phyloP scores from a whole-genome alignment of 176 grass and related monocot genomes.

The Hyparrhenia diplandra region DNA sequence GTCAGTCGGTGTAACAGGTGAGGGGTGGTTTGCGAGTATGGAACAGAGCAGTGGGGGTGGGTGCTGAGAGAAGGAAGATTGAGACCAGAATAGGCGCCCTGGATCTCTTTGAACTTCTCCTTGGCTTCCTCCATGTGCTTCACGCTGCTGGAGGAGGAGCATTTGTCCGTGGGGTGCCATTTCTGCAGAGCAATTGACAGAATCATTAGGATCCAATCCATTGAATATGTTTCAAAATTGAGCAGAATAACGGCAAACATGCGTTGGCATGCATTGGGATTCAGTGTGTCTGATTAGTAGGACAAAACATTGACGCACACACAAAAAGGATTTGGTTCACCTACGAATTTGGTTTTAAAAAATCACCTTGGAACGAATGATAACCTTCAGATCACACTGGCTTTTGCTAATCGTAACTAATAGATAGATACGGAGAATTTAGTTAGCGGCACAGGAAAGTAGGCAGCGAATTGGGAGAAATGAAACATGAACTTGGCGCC shows the following conservation, averaged over 20 bases:
- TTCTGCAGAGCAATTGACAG: slow-evolving; percentile 42
- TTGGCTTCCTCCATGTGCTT: slow-evolving; percentile 73
- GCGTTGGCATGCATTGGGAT: not conserved
- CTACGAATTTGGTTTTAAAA: not conserved
- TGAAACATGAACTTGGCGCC: slow-evolving; percentile 26
- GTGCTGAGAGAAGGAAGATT: slow-evolving; percentile 6
- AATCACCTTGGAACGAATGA: not conserved
- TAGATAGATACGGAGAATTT: not conserved
- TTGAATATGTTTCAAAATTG: not conserved
- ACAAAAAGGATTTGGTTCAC: too few relatives aligned
- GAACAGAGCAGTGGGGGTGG: not conserved
- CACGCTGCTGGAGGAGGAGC: slow-evolving; percentile 55
- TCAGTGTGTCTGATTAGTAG: not conserved
- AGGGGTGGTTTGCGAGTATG: not conserved
- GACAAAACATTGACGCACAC: not conserved
- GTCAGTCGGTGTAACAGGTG: not conserved
- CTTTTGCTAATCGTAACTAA: not conserved
- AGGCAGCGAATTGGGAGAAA: not conserved
- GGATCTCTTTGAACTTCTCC: slow-evolving; percentile 97
- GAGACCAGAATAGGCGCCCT: slow-evolving; percentile 80
- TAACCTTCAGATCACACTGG: not conserved
- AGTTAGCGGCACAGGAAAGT: not conserved
- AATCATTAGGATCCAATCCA: not conserved
- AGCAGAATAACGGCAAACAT: not conserved
- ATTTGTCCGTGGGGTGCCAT: slow-evolving; percentile 97